Evolutionary conservation across 2,329 filamentous ascomycete genomes (phyloP).

Genomic region (Neonectria coccinea): DNA sequence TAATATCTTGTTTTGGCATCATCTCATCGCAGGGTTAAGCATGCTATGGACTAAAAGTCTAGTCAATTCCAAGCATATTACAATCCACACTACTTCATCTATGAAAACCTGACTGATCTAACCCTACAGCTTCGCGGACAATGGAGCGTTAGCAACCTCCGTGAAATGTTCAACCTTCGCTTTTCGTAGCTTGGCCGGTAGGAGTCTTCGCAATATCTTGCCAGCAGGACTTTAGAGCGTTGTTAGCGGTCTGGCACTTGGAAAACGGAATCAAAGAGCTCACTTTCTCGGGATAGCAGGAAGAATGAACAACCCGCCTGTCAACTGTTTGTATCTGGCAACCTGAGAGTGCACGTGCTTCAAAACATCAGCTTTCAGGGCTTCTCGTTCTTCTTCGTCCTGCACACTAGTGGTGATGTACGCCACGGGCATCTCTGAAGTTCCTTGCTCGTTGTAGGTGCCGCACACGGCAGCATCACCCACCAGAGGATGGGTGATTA

Average conservation of each 20-base stretch:
- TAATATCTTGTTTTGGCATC: background rate
- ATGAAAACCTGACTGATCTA: background rate
- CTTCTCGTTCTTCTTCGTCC: background rate
- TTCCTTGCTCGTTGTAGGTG: slow-evolving; percentile 18
- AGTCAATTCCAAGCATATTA: background rate
- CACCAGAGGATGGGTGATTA: slow-evolving; percentile 11
- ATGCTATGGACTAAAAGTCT: background rate
- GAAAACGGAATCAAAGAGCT: background rate
- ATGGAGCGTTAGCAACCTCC: background rate
- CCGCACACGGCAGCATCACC: slow-evolving; percentile 19
- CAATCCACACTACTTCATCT: background rate
- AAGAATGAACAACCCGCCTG: slow-evolving; percentile 13
- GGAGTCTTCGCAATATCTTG: slow-evolving; percentile 14
- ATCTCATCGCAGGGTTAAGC: background rate
- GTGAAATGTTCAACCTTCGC: background rate
- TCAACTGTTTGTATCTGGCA: slow-evolving; percentile 15
- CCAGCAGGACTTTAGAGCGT: slow-evolving; percentile 5
- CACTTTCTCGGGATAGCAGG: slow-evolving; percentile 16
- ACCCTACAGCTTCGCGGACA: slow-evolving; percentile 1
- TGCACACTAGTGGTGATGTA: slow-evolving; percentile 15
- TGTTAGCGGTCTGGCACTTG: background rate
- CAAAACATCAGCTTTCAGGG: slow-evolving; percentile 1
- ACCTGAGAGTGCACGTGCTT: slow-evolving; percentile 11
- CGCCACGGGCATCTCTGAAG: slow-evolving; percentile 12
- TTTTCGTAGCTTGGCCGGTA: slow-evolving; percentile 8